Percentiles rank a stretch among this genome's conserved stretches.
phyloP scores from a whole-genome alignment of 1,284 basidiomycete species.

The Pascua guehoae region DNA sequence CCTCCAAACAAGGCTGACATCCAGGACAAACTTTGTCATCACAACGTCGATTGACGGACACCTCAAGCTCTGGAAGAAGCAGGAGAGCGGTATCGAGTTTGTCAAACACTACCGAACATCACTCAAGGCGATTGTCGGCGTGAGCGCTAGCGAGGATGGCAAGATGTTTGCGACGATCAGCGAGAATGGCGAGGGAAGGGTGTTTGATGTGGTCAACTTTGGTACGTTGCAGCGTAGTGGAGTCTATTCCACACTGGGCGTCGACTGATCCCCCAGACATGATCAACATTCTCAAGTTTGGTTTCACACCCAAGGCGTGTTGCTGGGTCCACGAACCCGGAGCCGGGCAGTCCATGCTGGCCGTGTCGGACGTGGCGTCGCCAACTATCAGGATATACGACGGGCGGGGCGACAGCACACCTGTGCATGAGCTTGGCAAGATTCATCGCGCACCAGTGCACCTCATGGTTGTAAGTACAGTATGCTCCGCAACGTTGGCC shows the following conservation, averaged over 20 bases:
- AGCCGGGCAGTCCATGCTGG: constrained; percentile 80
- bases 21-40: constrained; percentile 84
- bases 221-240: constrained; percentile 58
- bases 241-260: background rate
- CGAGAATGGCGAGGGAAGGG: constrained; percentile 80
- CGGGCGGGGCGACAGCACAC: constrained; percentile 74
- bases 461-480: constrained; percentile 70
- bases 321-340: constrained; percentile 91
- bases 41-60: constrained; percentile 95
- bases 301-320: constrained; percentile 75
- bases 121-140: constrained; percentile 70
- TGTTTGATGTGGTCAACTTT: constrained; percentile 97
- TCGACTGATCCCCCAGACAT: constrained; percentile 63
- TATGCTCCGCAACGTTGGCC: background rate
- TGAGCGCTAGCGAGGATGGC: constrained; percentile 88
- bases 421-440: constrained; percentile 68
- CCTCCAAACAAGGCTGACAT: background rate
- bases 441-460: constrained; percentile 86
- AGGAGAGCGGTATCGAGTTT: constrained; percentile 84
- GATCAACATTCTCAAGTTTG: constrained; percentile 95
- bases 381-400: constrained; percentile 86
- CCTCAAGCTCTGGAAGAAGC: constrained; percentile 98
- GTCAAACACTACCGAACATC: constrained; percentile 94
- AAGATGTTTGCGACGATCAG: constrained; percentile 84
- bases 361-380: constrained; percentile 77